Evolutionary conservation across 352 stramenopile species (phyloP), one percentile per base, ranked within the genome.

Genomic region (Elongisporangium senticosum): DNA sequence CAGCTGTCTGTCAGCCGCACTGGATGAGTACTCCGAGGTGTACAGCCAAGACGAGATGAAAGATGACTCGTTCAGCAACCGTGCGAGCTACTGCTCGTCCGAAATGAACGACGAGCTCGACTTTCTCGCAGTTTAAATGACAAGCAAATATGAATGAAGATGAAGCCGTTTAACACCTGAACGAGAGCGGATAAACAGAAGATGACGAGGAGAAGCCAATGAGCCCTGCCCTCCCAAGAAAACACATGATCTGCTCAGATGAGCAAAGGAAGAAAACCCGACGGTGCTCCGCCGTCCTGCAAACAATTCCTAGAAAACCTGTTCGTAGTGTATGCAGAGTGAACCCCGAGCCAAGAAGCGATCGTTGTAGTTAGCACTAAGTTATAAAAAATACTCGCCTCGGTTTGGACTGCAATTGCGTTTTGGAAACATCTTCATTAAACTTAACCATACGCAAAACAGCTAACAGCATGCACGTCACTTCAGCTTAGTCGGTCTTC

Each of bases 401-500:
- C 33, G 33, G 33, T 43, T 43, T 43, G 33, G 33, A 43, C 33
- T 43, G 33, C 33, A 43, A 43, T 43, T 43, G 33, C 33, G 33
- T 43, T 15, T 43, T 43, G 8, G 13, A 43, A 43, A 43, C 33
- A 43, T 43, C 13, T 43, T 43, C 33, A 17, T 43, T 43, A 43
- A 43, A 43, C 33, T 43, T 14, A 43, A 10, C 33, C 33, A 43
- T 17, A 5, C 33, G 33, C 33, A 43, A 43, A 37, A 43, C 33
- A 43, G 33, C 11, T 1, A 43, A 43, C 33, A 4, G 17, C 33
- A 43, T 43, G 33, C 33, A 43, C 33, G 11, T 43, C 33, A 43
- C 13, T 14, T 43, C 23, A 17, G 19, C 49, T 75, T 71, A 93
- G 40, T 72, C 55, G 14, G 71, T 68, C 72, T 93, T 93, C 67